Evolutionary conservation across 805 yeast species (phyloP).

Genomic region (Candida maesae): DNA sequence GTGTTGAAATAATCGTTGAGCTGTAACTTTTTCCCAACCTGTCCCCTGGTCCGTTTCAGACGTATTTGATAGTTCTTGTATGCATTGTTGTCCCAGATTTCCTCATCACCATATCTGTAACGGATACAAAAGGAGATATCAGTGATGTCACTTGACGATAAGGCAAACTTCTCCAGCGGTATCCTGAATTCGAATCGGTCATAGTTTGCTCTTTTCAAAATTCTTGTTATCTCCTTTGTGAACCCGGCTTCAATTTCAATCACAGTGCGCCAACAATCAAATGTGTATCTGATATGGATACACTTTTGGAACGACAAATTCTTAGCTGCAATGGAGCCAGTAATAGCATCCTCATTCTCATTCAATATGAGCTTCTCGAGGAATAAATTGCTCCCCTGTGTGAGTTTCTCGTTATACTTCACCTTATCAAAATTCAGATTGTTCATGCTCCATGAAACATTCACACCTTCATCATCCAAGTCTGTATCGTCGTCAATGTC

Average conservation of each 20-base stretch:
- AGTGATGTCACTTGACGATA: conserved; percentile 13
- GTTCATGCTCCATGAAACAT: conserved; percentile 41
- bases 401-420: conserved; percentile 44
- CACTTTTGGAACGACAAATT: conserved; percentile 67
- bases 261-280: conserved; percentile 75
- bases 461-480: conserved; percentile 13
- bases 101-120: conserved; percentile 33
- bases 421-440: conserved; percentile 40
- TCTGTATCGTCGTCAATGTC: conserved; percentile 13
- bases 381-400: conserved; percentile 41
- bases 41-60: conserved; percentile 14
- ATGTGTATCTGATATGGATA: conserved; percentile 69
- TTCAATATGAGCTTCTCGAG: conserved; percentile 60
- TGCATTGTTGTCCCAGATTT: conserved; percentile 77
- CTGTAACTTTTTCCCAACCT: conserved; percentile 12
- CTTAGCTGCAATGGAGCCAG: conserved; percentile 76
- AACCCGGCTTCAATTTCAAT: conserved; percentile 64
- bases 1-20: conserved; percentile 20
- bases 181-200: conserved; percentile 73
- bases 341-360: conserved; percentile 48
- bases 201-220: conserved; percentile 46
- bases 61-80: conserved; percentile 52
- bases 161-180: conserved; percentile 37
- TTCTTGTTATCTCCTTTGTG: conserved; percentile 44
- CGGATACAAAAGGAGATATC: conserved; percentile 46